Base-by-base conservation (phyloP, 805 yeast genomes). In the Pichia cabralensis region DNA sequence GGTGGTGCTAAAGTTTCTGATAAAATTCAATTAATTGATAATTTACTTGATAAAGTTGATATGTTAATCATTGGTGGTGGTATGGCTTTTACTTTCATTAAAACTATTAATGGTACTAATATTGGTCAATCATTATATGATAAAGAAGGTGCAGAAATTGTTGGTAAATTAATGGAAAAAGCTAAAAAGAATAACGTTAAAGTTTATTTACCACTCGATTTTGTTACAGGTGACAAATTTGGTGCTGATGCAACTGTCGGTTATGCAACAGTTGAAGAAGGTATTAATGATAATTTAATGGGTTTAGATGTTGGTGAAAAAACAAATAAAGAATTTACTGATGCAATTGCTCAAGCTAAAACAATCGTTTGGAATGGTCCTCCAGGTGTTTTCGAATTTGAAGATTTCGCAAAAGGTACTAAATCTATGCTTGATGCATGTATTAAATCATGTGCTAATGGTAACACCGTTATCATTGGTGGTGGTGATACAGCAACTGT, bases 341-440 rank as follows among this genome's bases (percentile, higher is more conserved):
- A 68, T 48, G 79, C 95, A 46, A 84, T 92, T 52, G 80, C 81
- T 47, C 72, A 80, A 66, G 94, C 98, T 52, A 86, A 89, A 78
- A 92, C 98, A 56, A 89, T 92, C 55, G 92, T 92, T 61, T 92
- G 98, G 98, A 92, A 92, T 73, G 98, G 98, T 63, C 98, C 98
- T 47, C 96, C 98, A 66, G 98, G 98, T 74, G 98, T 92, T 53
- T 92, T 92, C 62, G 98, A 92, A 72, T 92, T 92, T 58, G 95
- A 84, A 50, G 73, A 72, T 56, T 92, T 92, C 61, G 80, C 96
- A 50, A 65, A 65, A 41, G 97, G 97, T 67, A 89, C 97, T 60
- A 83, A 88, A 69, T 63, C 85, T 41, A 66, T 89, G 65, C 77
- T 89, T 54, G 94, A 78, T 45, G 94, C 92, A 52, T 80, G 80